Base-by-base conservation (phyloP, 2,329 filamentous ascomycete genomes). In the Blastomyces percursus region DNA sequence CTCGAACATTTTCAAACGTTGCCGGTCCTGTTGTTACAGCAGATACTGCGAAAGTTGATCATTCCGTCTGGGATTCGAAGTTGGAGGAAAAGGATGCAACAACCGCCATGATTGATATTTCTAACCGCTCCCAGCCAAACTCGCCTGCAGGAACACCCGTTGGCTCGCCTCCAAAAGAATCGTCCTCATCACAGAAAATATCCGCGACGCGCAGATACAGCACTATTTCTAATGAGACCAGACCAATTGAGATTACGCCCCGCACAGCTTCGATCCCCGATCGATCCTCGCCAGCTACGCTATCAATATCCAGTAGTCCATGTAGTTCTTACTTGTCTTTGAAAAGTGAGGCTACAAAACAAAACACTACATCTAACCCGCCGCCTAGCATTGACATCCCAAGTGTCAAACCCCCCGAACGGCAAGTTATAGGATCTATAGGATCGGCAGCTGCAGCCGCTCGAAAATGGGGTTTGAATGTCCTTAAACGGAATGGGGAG, bases 11-110 rank as follows among this genome's bases (percentile, higher is more conserved):
- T 67, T 82, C 84, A 12, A 80, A 78, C 62, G 81, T 82, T 32
- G 82, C 86, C 1, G 81, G 84, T 61, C 86, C 89, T 1, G 78
- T 86, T 24, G 82, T 92, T 7, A 85, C 83, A 38, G 85, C 86
- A 0, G 86, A 91, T 68, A 80, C 82, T 42, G 81, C 84, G 0
- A 86, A 87, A 65, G 84, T 85, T 24, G 87, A 91, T 64, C 79
- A 85, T 14, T 82, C 83, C 66, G 83, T 82, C 64, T 79, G 81
- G 16, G 82, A 77, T 16, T 69, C 78, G 1, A 82, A 82, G 40
- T 80, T 81, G 5, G 81, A 82, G 1, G 82, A 85, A 59, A 79
- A 79, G 63, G 78, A 84, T 70, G 87, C 87, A 30, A 80, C 81
- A 27, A 83, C 79, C 66, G 80, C 82, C 32, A 90, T 91, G 80